Percentiles rank a stretch among this genome's conserved stretches.
Evolutionary conservation across 106 monocot species (phyloP).

Genomic region (Agapanthus africanus): DNA sequence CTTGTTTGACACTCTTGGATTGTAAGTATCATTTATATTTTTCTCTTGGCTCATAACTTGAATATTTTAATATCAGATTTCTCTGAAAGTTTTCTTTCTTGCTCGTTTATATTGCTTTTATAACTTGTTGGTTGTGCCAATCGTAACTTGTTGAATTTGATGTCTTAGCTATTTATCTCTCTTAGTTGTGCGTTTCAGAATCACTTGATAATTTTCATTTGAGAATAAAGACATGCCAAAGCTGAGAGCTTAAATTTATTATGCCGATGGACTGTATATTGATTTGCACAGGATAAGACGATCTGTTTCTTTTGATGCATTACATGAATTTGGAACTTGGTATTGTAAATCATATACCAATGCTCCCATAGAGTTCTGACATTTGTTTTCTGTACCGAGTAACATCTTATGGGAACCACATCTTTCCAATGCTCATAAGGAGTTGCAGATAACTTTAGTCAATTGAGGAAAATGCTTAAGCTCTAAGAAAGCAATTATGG

Average conservation of each 20-base stretch:
- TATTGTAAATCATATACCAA: not conserved
- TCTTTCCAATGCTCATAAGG: not conserved
- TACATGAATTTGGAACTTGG: not conserved
- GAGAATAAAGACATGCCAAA: not conserved
- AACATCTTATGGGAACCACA: conserved; percentile 6
- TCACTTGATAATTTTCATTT: not conserved
- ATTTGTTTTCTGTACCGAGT: not conserved
- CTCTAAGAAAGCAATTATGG: not conserved
- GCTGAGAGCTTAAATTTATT: not conserved
- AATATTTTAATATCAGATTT: too few species aligned
- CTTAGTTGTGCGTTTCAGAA: not conserved
- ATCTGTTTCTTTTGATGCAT: not conserved
- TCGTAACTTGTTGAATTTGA: not conserved
- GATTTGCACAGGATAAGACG: not conserved
- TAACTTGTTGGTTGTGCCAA: not conserved
- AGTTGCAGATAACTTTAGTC: not conserved
- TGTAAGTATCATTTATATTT: conserved; percentile 53
- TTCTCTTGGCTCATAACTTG: too few species aligned
- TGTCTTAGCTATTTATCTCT: not conserved
- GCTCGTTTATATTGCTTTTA: too few species aligned
- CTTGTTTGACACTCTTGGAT: conserved; percentile 86
- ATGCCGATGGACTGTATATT: not conserved
- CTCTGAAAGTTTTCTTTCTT: too few species aligned
- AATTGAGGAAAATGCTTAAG: not conserved
- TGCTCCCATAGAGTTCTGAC: not conserved